These are phyloP conservation scores for Arthrobotrys sinensis DNA, from an alignment of 2,329 filamentous ascomycete genomes.

Conservation along the genomic window DNA sequence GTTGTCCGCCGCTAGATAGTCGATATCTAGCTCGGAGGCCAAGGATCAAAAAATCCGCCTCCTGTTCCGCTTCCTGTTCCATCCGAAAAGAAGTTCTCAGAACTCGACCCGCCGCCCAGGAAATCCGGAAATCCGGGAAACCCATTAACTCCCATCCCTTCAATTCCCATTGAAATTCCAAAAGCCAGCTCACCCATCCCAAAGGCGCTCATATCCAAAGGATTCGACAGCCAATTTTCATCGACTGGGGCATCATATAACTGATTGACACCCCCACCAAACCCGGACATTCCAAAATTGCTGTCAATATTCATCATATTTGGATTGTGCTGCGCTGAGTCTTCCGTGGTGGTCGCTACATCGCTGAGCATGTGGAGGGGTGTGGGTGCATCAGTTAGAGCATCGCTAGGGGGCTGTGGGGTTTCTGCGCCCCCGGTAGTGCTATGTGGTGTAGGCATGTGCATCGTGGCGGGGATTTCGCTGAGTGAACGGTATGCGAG, in stretches of 20 bases:
- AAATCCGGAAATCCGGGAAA: conserved; percentile 51
- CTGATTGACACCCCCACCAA: conserved; percentile 7
- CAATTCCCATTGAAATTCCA: conserved; percentile 46
- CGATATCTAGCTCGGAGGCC: conserved; percentile 45
- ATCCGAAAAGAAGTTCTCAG: conserved; percentile 48
- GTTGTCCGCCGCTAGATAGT: neutral
- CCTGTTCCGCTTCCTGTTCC: conserved; percentile 2
- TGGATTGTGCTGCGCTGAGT: conserved; percentile 39
- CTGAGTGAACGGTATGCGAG: conserved; percentile 46
- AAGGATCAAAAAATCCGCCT: conserved; percentile 48
- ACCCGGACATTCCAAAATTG: conserved; percentile 30
- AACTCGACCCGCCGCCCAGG: conserved; percentile 32
- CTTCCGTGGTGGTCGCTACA: conserved; percentile 67
- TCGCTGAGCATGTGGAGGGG: conserved; percentile 68
- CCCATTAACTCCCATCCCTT: conserved; percentile 34
- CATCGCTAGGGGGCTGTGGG: conserved; percentile 38
- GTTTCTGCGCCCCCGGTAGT: conserved; percentile 35
- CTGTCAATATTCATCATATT: conserved; percentile 58
- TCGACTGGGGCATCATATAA: conserved; percentile 39
- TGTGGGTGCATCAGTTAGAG: conserved; percentile 65
- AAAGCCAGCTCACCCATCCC: conserved; percentile 57
- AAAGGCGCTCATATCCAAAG: conserved; percentile 56
- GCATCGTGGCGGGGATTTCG: conserved; percentile 35
- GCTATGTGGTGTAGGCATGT: conserved; percentile 51
- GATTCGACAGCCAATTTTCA: conserved; percentile 43